Evolutionary conservation across 1,139 yeast species (phyloP), one percentile per base, ranked within the genome.

Genomic region (Magnusiomyces suaveolens): DNA sequence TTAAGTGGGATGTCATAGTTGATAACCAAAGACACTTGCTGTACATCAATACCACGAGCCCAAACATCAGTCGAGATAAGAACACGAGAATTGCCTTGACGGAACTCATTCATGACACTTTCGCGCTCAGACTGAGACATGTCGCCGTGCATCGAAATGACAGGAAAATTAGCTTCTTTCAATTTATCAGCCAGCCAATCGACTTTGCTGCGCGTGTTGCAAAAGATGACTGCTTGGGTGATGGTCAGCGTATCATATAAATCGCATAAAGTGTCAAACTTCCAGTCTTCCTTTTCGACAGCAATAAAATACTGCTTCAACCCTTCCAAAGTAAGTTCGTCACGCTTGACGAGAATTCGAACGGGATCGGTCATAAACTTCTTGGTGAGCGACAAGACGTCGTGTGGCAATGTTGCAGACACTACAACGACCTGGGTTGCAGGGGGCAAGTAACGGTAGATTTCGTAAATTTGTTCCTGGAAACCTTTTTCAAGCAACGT

Each of bases 31-130:
- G 97, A 90, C 63, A 92, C 97, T 78, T 92, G 98, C 81, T 92
- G 98, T 64, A 92, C 96, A 78, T 92, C 98, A 68, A 92, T 90
- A 84, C 98, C 98, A 82, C 98, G 87, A 69, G 98, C 98, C 78
- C 90, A 86, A 75, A 92, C 84, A 75, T 92, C 98, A 63, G 98
- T 92, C 65, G 97, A 80, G 73, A 92, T 90, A 76, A 92, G 82
- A 65, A 92, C 90, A 80, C 98, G 88, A 61, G 97, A 89, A 61
- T 96, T 87, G 73, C 98, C 98, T 64, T 94, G 85, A 81, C 98
- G 84, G 83, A 92, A 92, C 79, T 92, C 97, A 76, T 87, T 83
- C 98, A 92, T 92, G 73, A 92, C 89, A 74, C 89, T 81, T 75
- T 92, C 98, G 81, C 98, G 88, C 75, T 92, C 97, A 71, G 82